Evolutionary conservation across 2,329 filamentous ascomycete species (phyloP), one percentile per base, ranked within the genome.

Genomic region (Neoscytalidium dimidiatum): DNA sequence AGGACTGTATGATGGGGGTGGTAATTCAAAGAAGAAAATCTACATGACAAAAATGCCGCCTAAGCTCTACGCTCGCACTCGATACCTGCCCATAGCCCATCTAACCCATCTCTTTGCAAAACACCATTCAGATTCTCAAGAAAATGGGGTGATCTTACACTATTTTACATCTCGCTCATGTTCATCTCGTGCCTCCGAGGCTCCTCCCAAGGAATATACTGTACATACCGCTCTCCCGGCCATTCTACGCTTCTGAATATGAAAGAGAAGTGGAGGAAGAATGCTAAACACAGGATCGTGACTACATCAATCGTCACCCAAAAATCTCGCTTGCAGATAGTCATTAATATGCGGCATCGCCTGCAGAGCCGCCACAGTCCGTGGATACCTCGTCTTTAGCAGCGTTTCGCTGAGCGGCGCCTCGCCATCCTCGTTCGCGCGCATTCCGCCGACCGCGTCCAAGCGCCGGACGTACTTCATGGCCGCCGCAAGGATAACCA

Each of bases 361-460:
- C 69, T 80, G 75, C 65, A 83, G 77, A n/a, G 76, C 78, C 46
- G 72, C 69, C 7, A 81, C 56, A 6, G 80, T 81, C 66, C 66
- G 70, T 3, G 81, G 80, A 19, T 78, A 77, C 48, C 71, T 64
- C 48, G 71, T 61, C 38, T 74, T 72, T 17, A 83, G 69, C 23
- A 75, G 64, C 43, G 73, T 67, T 60, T 76, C 70, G 14, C 61
- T 68, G 44, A 67, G 56, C 64, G 56, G 38, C 26, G 67, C 71
- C 69, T 64, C 71, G 58, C 28, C 53, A 13, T 13, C 23, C 1
- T 9, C 65, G 51, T 69, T 72, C 75, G 21, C 62, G 43, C 21
- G 67, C 13, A 66, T 21, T 68, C 62, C 14, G 65, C 73, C 73
- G 19, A 72, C 69, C 17, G 70, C 69, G 66, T 81, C 78, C 7